Evolutionary conservation across 495 filamentous ascomycete genomes (phyloP).

Genomic region (Podospora conica): DNA sequence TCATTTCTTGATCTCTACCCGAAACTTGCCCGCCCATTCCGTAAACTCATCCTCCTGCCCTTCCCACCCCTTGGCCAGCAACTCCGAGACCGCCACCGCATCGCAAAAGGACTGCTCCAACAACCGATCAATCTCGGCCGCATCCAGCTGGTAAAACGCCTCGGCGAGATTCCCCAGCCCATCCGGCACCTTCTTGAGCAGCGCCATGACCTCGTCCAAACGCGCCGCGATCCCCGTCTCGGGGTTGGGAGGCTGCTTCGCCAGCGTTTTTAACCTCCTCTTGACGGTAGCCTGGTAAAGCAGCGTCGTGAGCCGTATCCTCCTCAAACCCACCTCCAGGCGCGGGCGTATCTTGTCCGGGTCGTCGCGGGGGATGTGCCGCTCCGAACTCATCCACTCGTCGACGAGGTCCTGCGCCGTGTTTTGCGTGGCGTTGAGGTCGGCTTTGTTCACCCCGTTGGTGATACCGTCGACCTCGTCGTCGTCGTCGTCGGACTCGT

Average conservation of each 20-base stretch:
- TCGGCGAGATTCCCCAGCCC: conserved; percentile 37
- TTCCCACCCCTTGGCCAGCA: conserved; percentile 38
- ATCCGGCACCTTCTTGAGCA: conserved; percentile 37
- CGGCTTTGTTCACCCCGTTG: conserved; percentile 15
- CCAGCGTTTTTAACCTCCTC: conserved; percentile 51
- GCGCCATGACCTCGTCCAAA: conserved; percentile 38
- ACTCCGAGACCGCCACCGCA: conserved; percentile 40
- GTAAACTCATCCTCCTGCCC: conserved; percentile 43
- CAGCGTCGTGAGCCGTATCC: conserved; percentile 50
- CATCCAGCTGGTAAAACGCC: conserved; percentile 48
- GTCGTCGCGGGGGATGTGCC: conserved; percentile 49
- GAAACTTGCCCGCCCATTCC: conserved; percentile 44
- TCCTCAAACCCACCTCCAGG: conserved; percentile 50
- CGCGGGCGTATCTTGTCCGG: conserved; percentile 49
- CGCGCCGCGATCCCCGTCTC: conserved; percentile 28
- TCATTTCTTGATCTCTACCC: conserved; percentile 43
- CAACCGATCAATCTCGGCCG: conserved; percentile 33
- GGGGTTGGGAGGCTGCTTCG: conserved; percentile 25
- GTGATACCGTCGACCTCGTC: conserved; percentile 28
- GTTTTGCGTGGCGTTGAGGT: conserved; percentile 7
- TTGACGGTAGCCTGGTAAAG: conserved; percentile 58
- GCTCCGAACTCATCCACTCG: conserved; percentile 49
- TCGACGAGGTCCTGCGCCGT: conserved; percentile 44
- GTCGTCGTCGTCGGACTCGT: conserved; percentile 41
- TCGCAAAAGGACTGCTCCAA: conserved; percentile 47